Conservation (phyloP, 306 rosid genomes). For the Lathyrus tuberosus region DNA sequence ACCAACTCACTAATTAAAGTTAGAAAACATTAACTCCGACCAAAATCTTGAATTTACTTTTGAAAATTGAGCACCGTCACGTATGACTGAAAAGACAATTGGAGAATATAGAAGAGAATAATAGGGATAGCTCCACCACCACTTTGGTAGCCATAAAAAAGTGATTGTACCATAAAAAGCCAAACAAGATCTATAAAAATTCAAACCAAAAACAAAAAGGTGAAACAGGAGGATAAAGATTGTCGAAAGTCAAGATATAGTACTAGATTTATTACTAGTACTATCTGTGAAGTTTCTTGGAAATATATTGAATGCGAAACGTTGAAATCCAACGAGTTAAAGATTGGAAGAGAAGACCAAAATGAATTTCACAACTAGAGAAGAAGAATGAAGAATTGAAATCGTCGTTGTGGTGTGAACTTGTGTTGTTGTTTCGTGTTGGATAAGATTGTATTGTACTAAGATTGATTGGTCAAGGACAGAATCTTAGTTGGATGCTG, state of each 20-base stretch:
- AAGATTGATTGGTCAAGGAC: constrained; percentile 40
- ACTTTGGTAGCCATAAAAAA: constrained; percentile 41
- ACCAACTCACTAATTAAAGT: background rate
- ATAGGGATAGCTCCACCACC: constrained; percentile 48
- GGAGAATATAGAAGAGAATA: constrained; percentile 34
- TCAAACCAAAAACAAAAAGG: background rate
- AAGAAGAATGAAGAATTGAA: background rate
- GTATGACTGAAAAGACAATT: constrained; percentile 20
- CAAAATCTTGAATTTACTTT: constrained; percentile 43
- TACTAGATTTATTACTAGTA: background rate
- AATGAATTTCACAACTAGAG: constrained; percentile 22
- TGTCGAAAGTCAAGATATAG: constrained; percentile 29
- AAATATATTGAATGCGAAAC: constrained; percentile 28
- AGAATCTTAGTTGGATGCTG: constrained; percentile 25
- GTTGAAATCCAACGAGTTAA: constrained; percentile 31
- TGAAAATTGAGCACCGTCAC: constrained; percentile 40
- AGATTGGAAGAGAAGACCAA: constrained; percentile 19
- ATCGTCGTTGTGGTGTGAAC: background rate
- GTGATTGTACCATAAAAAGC: constrained; percentile 43
- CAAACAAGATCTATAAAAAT: background rate
- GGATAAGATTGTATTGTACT: constrained; percentile 22
- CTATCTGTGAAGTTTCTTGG: constrained; percentile 31
- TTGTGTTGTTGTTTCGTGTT: constrained; percentile 7
- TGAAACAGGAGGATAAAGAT: background rate
- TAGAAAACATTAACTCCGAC: constrained; percentile 43